phyloP scores from a whole-genome alignment of 2,329 filamentous ascomycete species.

The Aspergillus phoenicis region DNA sequence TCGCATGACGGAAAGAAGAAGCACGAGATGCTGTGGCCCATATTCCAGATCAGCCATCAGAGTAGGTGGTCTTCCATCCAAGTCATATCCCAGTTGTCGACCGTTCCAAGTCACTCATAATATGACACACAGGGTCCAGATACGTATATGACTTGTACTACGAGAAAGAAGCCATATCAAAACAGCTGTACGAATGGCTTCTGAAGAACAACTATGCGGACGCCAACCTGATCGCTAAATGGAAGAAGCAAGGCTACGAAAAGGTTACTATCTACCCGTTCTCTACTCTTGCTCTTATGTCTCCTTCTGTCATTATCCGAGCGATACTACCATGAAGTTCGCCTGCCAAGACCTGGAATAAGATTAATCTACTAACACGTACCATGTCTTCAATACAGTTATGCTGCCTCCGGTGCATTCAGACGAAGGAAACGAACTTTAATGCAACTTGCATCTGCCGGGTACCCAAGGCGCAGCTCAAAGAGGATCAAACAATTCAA shows the following conservation, averaged over 20 bases:
- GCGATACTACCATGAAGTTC: no score
- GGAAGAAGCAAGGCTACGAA: constrained; percentile 99
- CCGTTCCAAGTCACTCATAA: neutral
- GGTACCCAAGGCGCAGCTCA: constrained; percentile 84
- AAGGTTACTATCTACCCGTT: constrained; percentile 61
- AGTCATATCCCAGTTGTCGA: neutral
- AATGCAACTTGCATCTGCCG: constrained; percentile 96
- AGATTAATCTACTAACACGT: neutral
- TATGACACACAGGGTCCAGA: constrained; percentile 57
- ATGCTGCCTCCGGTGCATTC: constrained; percentile 92
- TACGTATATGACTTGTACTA: constrained; percentile 99
- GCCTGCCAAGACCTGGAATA: neutral
- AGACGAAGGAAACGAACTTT: constrained; percentile 99
- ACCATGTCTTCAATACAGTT: constrained; percentile 55
- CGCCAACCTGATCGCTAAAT: constrained; percentile 94
- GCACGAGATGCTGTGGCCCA: constrained; percentile 92
- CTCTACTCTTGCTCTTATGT: constrained; percentile 1
- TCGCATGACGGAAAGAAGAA: constrained; percentile 77
- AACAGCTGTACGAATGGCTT: constrained; percentile 90
- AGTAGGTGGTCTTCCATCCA: constrained; percentile 53
- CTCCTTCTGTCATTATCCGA: neutral
- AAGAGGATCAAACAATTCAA: constrained; percentile 86
- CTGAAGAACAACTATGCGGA: constrained; percentile 97
- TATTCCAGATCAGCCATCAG: constrained; percentile 96
- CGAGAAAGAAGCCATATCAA: constrained; percentile 93